A percentile compares a stretch with the other conserved stretches of the same genome.
Conservation (phyloP, 208 protist species). For the Angomonas ambiguus region DNA sequence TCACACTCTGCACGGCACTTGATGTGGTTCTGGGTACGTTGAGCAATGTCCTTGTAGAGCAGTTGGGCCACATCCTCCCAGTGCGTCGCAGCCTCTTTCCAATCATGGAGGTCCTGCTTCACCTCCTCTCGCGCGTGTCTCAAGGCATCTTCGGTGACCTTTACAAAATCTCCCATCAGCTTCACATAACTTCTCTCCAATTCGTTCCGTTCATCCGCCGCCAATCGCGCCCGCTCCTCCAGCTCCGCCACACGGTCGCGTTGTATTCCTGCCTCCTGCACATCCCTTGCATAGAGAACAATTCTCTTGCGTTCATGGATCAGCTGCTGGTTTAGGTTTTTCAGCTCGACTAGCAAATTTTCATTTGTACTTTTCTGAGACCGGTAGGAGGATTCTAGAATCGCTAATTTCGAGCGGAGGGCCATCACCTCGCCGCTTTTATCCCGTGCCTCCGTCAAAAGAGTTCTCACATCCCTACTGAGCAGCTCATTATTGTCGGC, state of each 20-base stretch:
- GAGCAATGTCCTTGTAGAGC: conserved; percentile 82
- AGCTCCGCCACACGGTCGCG: conserved; percentile 39
- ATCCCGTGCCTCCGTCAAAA: conserved; percentile 59
- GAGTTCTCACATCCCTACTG: conserved; percentile 59
- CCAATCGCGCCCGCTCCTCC: conserved; percentile 38
- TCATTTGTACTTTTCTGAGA: conserved; percentile 85
- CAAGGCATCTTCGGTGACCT: conserved; percentile 61
- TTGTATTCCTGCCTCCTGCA: conserved; percentile 35
- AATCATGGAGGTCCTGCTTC: conserved; percentile 56
- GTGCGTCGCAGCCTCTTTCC: conserved; percentile 49
- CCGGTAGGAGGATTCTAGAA: conserved; percentile 65
- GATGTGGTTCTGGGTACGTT: conserved; percentile 69
- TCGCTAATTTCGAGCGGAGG: conserved; percentile 64
- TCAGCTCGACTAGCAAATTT: conserved; percentile 78
- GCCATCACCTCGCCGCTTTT: conserved; percentile 53
- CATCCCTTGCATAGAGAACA: conserved; percentile 51
- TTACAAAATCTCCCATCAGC: conserved; percentile 77
- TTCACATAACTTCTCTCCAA: conserved; percentile 70
- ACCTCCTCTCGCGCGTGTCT: conserved; percentile 62
- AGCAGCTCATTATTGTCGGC: conserved; percentile 83
- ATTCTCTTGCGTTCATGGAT: conserved; percentile 76
- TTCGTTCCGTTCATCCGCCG: conserved; percentile 30
- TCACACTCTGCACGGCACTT: conserved; percentile 82
- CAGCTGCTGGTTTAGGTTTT: conserved; percentile 68
- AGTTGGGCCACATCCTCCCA: conserved; percentile 86